These are phyloP conservation scores for Sporothrix sp. DNA, from an alignment of 2,329 filamentous ascomycete species.

Conservation along the genomic window DNA sequence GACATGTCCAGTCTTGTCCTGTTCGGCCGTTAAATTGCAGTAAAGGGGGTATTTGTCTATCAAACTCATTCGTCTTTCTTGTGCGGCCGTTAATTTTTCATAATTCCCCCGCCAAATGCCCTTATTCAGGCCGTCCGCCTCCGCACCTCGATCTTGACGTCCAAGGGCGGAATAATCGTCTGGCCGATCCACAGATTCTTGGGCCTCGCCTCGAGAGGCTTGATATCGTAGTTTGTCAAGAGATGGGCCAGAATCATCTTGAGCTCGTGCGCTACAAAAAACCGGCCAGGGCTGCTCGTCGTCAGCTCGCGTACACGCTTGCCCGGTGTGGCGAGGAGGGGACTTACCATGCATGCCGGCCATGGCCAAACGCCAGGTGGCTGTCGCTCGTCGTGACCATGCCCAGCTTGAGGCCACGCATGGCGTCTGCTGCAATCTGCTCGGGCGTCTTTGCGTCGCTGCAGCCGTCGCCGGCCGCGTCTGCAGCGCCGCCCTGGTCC, in stretches of 20 bases:
- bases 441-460: conserved; percentile 10
- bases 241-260: conserved; percentile 45
- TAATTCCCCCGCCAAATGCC: no score
- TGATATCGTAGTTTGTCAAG: conserved; percentile 43
- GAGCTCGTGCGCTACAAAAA: conserved; percentile 46
- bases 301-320: no score
- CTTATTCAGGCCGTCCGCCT: background rate
- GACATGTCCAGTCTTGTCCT: no score
- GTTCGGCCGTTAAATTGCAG: background rate
- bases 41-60: background rate
- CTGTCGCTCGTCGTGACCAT: conserved; percentile 44
- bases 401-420: conserved; percentile 33
- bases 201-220: conserved; percentile 30
- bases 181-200: conserved; percentile 35
- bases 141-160: conserved; percentile 25
- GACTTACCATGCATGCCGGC: conserved; percentile 40
- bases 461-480: background rate
- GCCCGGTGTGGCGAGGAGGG: no score
- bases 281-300: conserved; percentile 38
- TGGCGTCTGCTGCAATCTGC: conserved; percentile 23
- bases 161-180: conserved; percentile 31
- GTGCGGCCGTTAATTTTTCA: no score
- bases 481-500: no score
- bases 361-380: conserved; percentile 48
- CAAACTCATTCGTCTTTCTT: no score